Evolutionary conservation across 2,329 filamentous ascomycete genomes (phyloP), one percentile per base, ranked within the genome.

Genomic region (Paracoccidioides brasiliensis): DNA sequence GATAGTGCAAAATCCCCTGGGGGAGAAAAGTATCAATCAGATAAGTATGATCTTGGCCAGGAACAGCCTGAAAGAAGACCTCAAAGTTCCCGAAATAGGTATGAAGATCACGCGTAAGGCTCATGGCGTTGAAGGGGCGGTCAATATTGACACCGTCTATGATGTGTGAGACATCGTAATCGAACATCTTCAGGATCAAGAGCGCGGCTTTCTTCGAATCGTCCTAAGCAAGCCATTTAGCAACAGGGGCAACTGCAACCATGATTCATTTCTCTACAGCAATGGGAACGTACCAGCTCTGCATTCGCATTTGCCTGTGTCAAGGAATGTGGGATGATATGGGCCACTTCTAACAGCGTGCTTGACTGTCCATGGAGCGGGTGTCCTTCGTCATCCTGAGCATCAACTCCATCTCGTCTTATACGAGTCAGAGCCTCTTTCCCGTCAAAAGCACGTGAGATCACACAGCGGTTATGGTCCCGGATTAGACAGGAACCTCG

Each of bases 101-200:
- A 45, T 55, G 54, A n/a, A 55, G 37, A 50, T 35, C 8, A 14
- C 2, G 54, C 5, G 45, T 33, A 41, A 55, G 38, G n/a, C 54
- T 52, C 9, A 52, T 55, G 30, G 54, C 54, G 32, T 55, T 55
- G 8, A 44, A 55, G 5, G 54, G 45, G 9, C 46, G 46, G 28
- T 55, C 70, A 50, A 74, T 72, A 7, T 72, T 64, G 37, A 56
- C 55, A 45, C 70, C 70, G 41, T 73, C 62, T 48, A 74, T 72
- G 0, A 73, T 52, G 59, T 68, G 60, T 8, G 58, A 61, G 32
- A 69, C 63, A 43, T 66, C 68, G 37, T 40, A 57, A 55, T 74
- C 71, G 56, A 74, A 72, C 69, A 74, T 73, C 33, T 73, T 70
- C 3, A 73, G 65, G 44, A 73, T 66, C 30, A 60, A 58, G 6